Base-by-base conservation (phyloP, 2,329 filamentous ascomycete genomes). In the Aspergillus ochraceoroseus region DNA sequence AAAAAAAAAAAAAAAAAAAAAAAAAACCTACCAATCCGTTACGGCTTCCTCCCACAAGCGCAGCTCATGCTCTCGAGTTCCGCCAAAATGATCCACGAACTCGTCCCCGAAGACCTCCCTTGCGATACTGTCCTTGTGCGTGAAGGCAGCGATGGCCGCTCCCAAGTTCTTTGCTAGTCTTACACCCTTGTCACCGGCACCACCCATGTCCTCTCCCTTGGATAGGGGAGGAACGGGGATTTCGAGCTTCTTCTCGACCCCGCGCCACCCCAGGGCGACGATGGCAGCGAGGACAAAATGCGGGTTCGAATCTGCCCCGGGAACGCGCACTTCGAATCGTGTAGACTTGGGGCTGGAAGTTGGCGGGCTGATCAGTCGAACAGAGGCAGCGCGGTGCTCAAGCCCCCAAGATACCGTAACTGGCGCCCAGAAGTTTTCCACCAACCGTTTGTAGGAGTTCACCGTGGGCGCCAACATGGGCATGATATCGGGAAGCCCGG, bases 381-480 rank as follows among this genome's bases (percentile, higher is more conserved):
- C 84, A 0, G 86, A 94, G 0, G 92, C 90, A 4, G 88, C 89
- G 46, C 92, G 86, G 63, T 98, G 90, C 66, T 96, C 92, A 4
- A 95, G 70, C 1, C 92, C 92, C 92, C 92, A 98, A 0, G 87
- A 95, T 0, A 96, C 92, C 0, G 90, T 95, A 4, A 98, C 92
- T 0, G 92, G 92, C 0, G 92, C 92, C 92, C 92, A 98, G 68
- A 95, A 96, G 69, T 96, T 96, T 71, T 98, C 92, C 2, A 98
- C 92, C 0, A 98, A 76, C 3, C 92, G 83, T 70, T 98, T 98
- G 74, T 98, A 98, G 47, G 87, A 94, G 74, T 98, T 98, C 59
- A 98, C 79, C 1, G 87, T 98, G 0, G 92, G 92, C 1, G 90
- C 92, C 8, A 98, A 74, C 43, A 96, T 73, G 1, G 92, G 92